These are phyloP conservation scores for Coemansia sp. DNA, from an alignment of 192 early-diverging fungal genomes.

Conservation along the genomic window DNA sequence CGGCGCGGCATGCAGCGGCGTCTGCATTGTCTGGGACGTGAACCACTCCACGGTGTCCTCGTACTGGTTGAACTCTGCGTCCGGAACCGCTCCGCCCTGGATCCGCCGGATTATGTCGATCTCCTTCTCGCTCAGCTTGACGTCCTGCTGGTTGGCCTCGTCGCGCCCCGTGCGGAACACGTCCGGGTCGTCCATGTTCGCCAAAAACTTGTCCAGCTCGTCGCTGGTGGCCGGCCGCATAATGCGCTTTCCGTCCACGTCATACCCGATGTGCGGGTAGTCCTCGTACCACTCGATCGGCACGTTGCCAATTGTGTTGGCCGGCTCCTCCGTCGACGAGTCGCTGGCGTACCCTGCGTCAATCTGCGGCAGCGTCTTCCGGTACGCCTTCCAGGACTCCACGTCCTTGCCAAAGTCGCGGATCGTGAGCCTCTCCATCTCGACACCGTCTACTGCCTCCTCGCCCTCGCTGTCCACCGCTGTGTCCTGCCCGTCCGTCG, in stretches of 20 bases:
- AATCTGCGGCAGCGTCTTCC: constrained; percentile 78
- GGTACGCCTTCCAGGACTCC: constrained; percentile 44
- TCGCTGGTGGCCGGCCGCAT: constrained; percentile 84
- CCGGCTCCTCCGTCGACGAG: constrained; percentile 82
- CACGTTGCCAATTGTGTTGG: constrained; percentile 93
- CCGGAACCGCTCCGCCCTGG: constrained; percentile 77
- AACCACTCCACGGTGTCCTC: constrained; percentile 96
- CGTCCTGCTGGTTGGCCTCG: constrained; percentile 73
- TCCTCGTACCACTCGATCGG: constrained; percentile 99
- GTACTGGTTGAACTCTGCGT: constrained; percentile 85
- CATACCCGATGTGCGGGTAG: constrained; percentile 94
- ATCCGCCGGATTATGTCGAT: constrained; percentile 91
- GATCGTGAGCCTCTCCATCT: constrained; percentile 38
- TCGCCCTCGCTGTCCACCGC: constrained; percentile 54
- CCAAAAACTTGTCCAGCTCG: constrained; percentile 91
- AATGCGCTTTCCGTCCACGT: constrained; percentile 89
- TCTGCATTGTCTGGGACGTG: constrained; percentile 74
- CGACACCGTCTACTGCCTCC: constrained; percentile 48
- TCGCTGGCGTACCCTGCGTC: constrained; percentile 92
- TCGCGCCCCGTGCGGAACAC: constrained; percentile 85
- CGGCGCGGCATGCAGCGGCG: constrained; percentile 84
- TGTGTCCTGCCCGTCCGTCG: constrained; percentile 52
- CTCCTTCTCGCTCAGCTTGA: constrained; percentile 85
- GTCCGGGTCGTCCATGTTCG: constrained; percentile 89
- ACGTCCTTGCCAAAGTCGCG: constrained; percentile 47